Conservation (phyloP, 305 asterid genomes). For the Solanum aculeatissimum region DNA sequence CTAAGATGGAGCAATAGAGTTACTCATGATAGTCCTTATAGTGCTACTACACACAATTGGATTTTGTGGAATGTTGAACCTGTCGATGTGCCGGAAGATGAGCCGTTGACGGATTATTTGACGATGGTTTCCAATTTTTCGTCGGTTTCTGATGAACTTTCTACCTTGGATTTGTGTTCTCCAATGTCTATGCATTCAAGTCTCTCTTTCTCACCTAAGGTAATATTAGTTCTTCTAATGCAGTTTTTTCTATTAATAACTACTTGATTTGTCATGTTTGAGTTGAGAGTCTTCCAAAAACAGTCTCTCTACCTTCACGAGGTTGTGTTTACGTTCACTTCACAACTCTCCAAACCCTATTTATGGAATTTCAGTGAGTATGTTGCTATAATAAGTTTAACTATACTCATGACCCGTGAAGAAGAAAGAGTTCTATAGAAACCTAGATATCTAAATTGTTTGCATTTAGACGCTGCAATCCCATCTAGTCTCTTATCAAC, state of each 20-base stretch:
- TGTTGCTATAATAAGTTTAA: too few relatives aligned
- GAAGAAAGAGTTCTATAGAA: too few relatives aligned
- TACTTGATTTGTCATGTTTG: neutral
- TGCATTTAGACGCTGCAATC: too few relatives aligned
- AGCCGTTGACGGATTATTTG: slow-evolving; percentile 46
- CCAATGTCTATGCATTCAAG: slow-evolving; percentile 50
- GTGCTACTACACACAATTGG: slow-evolving; percentile 52
- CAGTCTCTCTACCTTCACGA: neutral
- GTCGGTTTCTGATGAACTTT: slow-evolving; percentile 62
- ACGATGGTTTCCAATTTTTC: slow-evolving; percentile 63
- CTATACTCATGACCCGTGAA: too few relatives aligned
- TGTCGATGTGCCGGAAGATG: slow-evolving; percentile 63
- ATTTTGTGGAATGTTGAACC: slow-evolving; percentile 71
- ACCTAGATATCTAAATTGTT: too few relatives aligned
- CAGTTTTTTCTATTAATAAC: neutral
- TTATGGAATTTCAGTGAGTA: too few relatives aligned
- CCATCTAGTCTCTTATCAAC: too few relatives aligned
- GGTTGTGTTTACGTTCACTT: neutral
- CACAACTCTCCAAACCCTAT: neutral
- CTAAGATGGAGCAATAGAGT: slow-evolving; percentile 88
- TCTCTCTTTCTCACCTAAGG: slow-evolving; percentile 11
- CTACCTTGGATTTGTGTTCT: slow-evolving; percentile 47
- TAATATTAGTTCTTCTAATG: neutral
- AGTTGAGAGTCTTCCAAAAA: neutral
- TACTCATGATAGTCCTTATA: slow-evolving; percentile 55